Evolutionary conservation across 805 yeast species (phyloP).

Genomic region (Hanseniaspora singularis): DNA sequence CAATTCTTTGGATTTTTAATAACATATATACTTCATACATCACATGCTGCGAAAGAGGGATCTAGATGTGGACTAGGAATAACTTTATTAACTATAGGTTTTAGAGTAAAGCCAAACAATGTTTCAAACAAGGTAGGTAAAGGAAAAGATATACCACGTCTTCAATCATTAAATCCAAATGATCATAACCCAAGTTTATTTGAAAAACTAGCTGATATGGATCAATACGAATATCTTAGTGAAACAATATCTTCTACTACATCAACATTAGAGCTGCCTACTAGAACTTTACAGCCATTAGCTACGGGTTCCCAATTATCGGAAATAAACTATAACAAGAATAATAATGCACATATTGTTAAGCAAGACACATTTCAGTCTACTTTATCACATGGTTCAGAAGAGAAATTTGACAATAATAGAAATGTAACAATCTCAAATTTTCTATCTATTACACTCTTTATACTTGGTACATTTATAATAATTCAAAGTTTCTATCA

Average conservation of each 20-base stretch:
- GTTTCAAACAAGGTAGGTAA: conserved; percentile 26
- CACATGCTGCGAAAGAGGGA: conserved; percentile 95
- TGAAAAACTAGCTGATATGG: conserved; percentile 19
- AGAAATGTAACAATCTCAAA: conserved; percentile 32
- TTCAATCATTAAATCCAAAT: conserved; percentile 49
- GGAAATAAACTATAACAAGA: no score
- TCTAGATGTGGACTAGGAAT: conserved; percentile 84
- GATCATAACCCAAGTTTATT: conserved; percentile 32
- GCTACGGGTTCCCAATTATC: no score
- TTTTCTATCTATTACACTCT: conserved; percentile 48
- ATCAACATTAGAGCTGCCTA: conserved; percentile 18
- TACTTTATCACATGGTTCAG: conserved; percentile 24
- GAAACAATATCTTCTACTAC: conserved; percentile 18
- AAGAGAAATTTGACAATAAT: conserved; percentile 18
- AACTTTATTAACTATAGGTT: conserved; percentile 65
- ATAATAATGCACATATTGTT: conserved; percentile 18
- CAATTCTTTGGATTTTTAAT: conserved; percentile 87
- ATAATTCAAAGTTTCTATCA: conserved; percentile 57
- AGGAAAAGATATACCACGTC: conserved; percentile 28
- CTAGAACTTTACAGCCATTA: no score
- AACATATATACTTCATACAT: conserved; percentile 83
- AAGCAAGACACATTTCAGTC: conserved; percentile 26
- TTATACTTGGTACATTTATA: conserved; percentile 57
- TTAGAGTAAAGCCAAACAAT: conserved; percentile 40
- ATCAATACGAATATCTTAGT: conserved; percentile 17